Evolutionary conservation across 352 stramenopile genomes (phyloP), one percentile per base, ranked within the genome.

Genomic region (Phytophthora cajani): DNA sequence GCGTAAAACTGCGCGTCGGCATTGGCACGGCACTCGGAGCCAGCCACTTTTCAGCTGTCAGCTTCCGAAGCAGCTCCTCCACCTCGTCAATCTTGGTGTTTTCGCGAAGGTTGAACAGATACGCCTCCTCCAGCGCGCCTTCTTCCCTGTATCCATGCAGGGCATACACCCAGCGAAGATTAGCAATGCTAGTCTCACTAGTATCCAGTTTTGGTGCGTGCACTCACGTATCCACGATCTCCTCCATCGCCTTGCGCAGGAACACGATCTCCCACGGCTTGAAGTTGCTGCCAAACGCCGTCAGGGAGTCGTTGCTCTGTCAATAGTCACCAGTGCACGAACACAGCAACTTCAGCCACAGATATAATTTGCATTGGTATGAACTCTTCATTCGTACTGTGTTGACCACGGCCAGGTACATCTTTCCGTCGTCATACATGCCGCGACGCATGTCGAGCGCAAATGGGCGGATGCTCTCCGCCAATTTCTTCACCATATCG

Each of bases 261-360:
- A 95, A 90, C 25, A 92, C 82, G 63, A 95, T 95, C 67, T 95
- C 88, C 87, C 88, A 94, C 21, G 86, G 71, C 63, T 90, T 92
- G 65, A 86, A 95, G 62, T 83, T 89, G 73, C 76, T 91, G 58
- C 82, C 84, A 53, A 92, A 90, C 62, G 82, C 66, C 5, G 86
- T 88, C n/a, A 94, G 42, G n/a, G 80, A 68, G 68, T 95, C 88
- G 42, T 88, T 91, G 64, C 86, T 90, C 87, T 94, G 55, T 14
- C 10, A 42, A 42, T 11, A 58, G 40, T 16, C 25, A 4, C 16
- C 62, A 61, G 21, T 10, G 17, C 40, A 8, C 14, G 5, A 7
- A 9, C 40, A 47, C n/a, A 65, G 12, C 42, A 63, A 40, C 3
- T 12, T 72, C 19, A 72, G 33, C 10, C 14, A 57, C 51, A 62